Evolutionary conservation across 2,329 filamentous ascomycete species (phyloP).

Genomic region (Fusarium citri): DNA sequence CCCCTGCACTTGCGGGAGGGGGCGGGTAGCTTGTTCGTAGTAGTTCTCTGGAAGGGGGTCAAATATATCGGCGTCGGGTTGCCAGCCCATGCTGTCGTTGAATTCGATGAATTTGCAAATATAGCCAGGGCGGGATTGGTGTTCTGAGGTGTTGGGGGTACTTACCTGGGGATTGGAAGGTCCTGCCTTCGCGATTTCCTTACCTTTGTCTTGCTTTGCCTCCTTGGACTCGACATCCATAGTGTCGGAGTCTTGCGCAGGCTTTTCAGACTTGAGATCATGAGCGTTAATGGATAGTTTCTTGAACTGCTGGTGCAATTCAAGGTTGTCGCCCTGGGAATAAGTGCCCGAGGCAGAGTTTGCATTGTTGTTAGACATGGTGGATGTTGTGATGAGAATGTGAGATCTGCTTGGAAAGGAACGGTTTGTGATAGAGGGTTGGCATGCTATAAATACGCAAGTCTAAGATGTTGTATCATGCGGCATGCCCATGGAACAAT

Average conservation of each 20-base stretch:
- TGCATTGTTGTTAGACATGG: not conserved
- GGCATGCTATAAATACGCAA: no score
- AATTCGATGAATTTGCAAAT: not conserved
- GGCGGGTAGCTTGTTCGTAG: not conserved
- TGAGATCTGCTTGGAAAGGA: accelerated
- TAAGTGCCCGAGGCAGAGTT: not conserved
- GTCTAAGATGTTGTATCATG: no score
- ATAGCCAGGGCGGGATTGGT: not conserved
- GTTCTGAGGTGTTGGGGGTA: accelerated
- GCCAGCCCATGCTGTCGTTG: not conserved
- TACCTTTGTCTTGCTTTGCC: not conserved
- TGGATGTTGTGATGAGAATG: not conserved
- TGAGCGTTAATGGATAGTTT: not conserved
- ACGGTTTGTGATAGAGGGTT: accelerated
- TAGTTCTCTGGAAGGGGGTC: accelerated
- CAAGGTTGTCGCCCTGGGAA: not conserved
- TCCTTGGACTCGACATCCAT: accelerated
- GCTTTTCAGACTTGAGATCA: accelerated
- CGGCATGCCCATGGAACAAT: accelerated
- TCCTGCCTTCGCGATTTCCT: not conserved
- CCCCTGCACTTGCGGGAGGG: accelerated
- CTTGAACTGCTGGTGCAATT: not conserved
- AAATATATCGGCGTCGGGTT: not conserved
- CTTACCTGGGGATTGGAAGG: not conserved
- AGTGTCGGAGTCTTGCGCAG: accelerated